Percentiles rank a stretch among this genome's conserved stretches.
Conservation (phyloP, 1,284 basidiomycete species). For the Singerocomus inundabilis region DNA sequence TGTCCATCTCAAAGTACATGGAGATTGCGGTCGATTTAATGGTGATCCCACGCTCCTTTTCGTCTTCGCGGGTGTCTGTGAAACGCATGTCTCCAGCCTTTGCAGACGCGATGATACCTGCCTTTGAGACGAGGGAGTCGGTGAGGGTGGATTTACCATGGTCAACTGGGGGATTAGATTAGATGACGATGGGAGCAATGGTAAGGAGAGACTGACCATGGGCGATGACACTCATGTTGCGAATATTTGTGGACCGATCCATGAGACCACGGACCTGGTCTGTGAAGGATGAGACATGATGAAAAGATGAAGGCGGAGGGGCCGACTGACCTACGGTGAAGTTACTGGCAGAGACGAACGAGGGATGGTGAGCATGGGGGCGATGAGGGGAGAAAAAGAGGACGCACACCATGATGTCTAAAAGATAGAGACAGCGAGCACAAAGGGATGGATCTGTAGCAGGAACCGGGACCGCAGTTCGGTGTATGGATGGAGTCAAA, state of each 20-base stretch:
- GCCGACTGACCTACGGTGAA: constrained; percentile 76
- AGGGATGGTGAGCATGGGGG: constrained; percentile 38
- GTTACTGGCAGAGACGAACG: constrained; percentile 56
- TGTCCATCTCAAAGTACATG: constrained; percentile 97
- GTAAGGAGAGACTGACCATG: constrained; percentile 59
- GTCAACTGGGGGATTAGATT: constrained; percentile 67
- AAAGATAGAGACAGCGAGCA: constrained; percentile 40
- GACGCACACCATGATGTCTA: constrained; percentile 76
- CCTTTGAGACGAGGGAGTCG: constrained; percentile 98
- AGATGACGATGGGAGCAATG: constrained; percentile 16
- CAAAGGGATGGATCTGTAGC: constrained; percentile 19
- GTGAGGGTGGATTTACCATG: constrained; percentile 99
- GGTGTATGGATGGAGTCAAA: constrained; percentile 12
- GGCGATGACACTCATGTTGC: constrained; percentile 99
- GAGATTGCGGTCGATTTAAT: constrained; percentile 99
- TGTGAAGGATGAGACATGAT: constrained; percentile 33
- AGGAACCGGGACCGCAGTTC: constrained; percentile 18
- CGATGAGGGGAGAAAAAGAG: constrained; percentile 10
- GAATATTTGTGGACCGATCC: constrained; percentile 90
- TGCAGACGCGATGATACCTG: constrained; percentile 95
- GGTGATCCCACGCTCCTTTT: constrained; percentile 99
- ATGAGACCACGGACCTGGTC: constrained; percentile 90
- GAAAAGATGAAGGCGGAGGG: neutral
- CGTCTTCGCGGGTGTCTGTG: constrained; percentile 97
- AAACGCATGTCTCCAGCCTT: constrained; percentile 98